phyloP scores from a whole-genome alignment of 192 early-diverging fungal genomes.

The Coemansia sp. region DNA sequence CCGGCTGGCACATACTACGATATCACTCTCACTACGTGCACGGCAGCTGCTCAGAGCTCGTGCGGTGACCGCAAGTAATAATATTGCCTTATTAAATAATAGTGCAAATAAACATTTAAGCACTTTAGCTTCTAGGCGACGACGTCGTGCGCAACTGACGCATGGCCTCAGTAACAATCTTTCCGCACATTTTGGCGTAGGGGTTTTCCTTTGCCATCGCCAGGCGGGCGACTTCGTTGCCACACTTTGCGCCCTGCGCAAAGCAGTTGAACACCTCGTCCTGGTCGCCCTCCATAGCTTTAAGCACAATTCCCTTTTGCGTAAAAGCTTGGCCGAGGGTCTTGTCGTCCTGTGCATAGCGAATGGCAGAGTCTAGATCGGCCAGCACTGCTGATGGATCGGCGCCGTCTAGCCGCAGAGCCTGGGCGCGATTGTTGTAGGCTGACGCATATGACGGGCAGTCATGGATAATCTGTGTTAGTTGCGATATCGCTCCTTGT shows the following conservation, averaged over 20 bases:
- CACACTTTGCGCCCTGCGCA: constrained; percentile 62
- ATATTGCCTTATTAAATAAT: not conserved
- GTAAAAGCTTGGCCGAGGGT: constrained; percentile 61
- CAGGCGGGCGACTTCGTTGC: constrained; percentile 61
- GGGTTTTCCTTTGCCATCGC: constrained; percentile 66
- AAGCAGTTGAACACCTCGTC: constrained; percentile 60
- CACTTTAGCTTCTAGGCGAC: constrained; percentile 4
- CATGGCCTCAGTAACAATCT: constrained; percentile 63
- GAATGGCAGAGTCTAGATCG: constrained; percentile 63
- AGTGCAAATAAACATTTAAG: not conserved
- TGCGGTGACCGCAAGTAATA: constrained; percentile 44
- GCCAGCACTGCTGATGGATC: constrained; percentile 29
- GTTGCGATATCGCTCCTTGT: constrained; percentile 25
- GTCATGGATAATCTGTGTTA: constrained; percentile 47
- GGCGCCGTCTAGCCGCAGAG: constrained; percentile 46
- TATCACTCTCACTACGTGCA: constrained; percentile 36
- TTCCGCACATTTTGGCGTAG: constrained; percentile 70
- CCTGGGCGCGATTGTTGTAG: constrained; percentile 66
- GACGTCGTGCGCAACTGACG: constrained; percentile 35
- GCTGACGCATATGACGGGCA: constrained; percentile 62
- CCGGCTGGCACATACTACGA: constrained; percentile 52
- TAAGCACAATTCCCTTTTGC: constrained; percentile 62
- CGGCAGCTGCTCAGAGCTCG: constrained; percentile 22
- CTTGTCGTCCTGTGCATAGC: constrained; percentile 48
- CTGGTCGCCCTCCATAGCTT: constrained; percentile 45